Evolutionary conservation across 768 basidiomycete genomes (phyloP), one percentile per base, ranked within the genome.

Genomic region (Ephemerocybe angulata): DNA sequence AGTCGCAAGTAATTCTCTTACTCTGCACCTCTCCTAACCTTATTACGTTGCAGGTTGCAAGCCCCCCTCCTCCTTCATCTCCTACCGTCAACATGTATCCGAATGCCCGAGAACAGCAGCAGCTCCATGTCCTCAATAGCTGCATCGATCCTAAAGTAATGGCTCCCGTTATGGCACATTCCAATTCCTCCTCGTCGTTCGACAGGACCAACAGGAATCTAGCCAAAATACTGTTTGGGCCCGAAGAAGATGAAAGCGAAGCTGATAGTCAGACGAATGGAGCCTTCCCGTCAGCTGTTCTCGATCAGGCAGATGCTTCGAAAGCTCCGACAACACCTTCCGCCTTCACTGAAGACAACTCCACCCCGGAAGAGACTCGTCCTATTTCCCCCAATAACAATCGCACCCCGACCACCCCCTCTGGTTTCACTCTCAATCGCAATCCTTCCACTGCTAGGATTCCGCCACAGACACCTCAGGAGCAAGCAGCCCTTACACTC

Each of bases 151-250:
- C 41, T 47, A 53, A 40, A 28, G 12, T 31, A 35, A n/a, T 51
- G 10, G 28, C 55, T 12, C 55, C 55, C 11, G 30, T 17, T 22
- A 17, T 56, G 30, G 37, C 55, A 3, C 40, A 19, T 3, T 56
- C 55, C 60, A 37, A 52, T 57, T 40, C 55, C 50, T 27, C 60
- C 53, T 28, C 59, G 61, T 40, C 53, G 57, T 28, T 64, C 62
- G n/a, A 61, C 65, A 37, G 62, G 70, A 31, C 84, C 51, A 85
- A 87, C 59, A 76, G 86, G 59, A 87, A 88, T 63, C 77, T 93
- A n/a, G 86, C 89, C 2, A 85, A 86, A 53, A 85, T 84, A 17
- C 71, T 93, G 38, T 90, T 92, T 61, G 88, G 87, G 17, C 68
- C 72, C n/a, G 71, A 68, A 25, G 74, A 73, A 22, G 69, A 76